These are phyloP conservation scores for Ogataea populi-albae DNA, from an alignment of 805 yeast species.

Conservation along the genomic window DNA sequence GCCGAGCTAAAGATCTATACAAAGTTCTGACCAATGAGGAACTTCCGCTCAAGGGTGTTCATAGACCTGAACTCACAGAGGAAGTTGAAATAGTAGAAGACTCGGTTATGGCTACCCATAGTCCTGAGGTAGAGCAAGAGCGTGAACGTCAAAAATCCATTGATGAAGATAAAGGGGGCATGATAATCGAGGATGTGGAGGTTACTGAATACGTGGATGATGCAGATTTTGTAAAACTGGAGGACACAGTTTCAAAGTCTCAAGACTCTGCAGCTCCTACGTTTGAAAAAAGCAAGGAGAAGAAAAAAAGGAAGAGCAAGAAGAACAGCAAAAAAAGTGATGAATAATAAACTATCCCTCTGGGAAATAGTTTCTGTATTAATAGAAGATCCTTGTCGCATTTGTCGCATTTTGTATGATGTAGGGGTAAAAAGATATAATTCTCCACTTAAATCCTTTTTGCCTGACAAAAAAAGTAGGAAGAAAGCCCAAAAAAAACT, in stretches of 20 bases:
- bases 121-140: conserved; percentile 7
- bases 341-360: no score
- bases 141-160: no score
- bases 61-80: conserved; percentile 6
- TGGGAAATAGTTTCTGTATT: no score
- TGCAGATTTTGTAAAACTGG: conserved; percentile 26
- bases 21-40: conserved; percentile 36
- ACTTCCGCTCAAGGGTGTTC: conserved; percentile 34
- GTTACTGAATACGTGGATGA: conserved; percentile 34
- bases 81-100: conserved; percentile 14
- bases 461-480: no score
- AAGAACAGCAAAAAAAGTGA: conserved; percentile 11
- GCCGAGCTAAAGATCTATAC: conserved; percentile 39
- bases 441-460: no score
- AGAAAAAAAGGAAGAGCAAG: conserved; percentile 15
- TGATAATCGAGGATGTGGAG: conserved; percentile 43
- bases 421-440: no score
- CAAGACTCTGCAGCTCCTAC: not conserved
- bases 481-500: no score
- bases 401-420: conserved; percentile 1
- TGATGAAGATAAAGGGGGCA: conserved; percentile 23
- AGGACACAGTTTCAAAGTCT: conserved; percentile 3
- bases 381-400: not conserved
- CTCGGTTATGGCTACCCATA: conserved; percentile 1
- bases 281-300: conserved; percentile 7